Conservation (phyloP, 2,329 filamentous ascomycete genomes). For the Fonsecaea pedrosoi region DNA sequence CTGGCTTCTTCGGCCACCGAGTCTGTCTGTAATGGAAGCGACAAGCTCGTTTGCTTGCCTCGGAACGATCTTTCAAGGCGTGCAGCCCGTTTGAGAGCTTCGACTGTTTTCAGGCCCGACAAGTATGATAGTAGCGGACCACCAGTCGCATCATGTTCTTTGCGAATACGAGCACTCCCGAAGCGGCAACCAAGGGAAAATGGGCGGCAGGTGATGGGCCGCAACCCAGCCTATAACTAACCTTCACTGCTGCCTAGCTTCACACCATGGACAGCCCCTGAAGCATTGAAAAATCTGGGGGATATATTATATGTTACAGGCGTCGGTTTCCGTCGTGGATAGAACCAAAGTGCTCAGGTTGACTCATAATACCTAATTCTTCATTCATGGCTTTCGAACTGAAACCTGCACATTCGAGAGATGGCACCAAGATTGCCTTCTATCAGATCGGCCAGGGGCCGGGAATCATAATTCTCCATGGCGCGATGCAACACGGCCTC, state of each 20-base stretch:
- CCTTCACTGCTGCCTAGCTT: background rate
- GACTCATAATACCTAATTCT: background rate
- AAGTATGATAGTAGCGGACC: background rate
- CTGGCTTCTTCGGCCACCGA: background rate
- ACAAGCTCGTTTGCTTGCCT: background rate
- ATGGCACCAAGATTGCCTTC: slow-evolving; percentile 30
- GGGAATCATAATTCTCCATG: slow-evolving; percentile 27
- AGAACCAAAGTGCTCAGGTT: background rate
- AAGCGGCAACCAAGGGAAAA: background rate
- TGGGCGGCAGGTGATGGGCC: background rate
- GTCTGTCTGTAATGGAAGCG: background rate
- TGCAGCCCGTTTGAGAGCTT: background rate
- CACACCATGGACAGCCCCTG: background rate
- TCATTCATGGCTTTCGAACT: slow-evolving; percentile 14
- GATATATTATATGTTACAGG: background rate
- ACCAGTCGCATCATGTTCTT: background rate
- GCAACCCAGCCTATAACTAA: background rate
- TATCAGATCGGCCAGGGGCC: slow-evolving; percentile 22
- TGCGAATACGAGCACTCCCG: background rate
- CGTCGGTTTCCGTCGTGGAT: background rate
- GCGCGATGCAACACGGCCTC: slow-evolving; percentile 27
- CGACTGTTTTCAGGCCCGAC: background rate
- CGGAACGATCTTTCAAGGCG: background rate
- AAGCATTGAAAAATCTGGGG: background rate
- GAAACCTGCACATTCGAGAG: slow-evolving; percentile 18